Evolutionary conservation across 2,329 filamentous ascomycete species (phyloP).

Genomic region (Scorias spongiosa): DNA sequence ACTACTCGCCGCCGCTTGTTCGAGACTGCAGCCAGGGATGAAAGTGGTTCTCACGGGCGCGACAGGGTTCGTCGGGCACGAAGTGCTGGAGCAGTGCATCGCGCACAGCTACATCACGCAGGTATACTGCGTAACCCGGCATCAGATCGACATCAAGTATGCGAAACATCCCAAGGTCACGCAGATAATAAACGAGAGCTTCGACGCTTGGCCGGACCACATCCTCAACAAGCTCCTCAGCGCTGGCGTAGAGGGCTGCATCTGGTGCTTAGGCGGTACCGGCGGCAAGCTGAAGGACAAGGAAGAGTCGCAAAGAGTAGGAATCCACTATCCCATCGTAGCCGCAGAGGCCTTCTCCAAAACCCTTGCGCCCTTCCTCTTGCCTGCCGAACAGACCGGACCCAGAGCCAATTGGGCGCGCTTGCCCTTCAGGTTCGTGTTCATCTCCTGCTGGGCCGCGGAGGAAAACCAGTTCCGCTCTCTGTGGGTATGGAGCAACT

Average conservation of each 20-base stretch:
- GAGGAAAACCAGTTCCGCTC: conserved; percentile 25
- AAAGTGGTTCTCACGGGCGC: conserved; percentile 44
- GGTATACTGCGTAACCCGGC: conserved; percentile 20
- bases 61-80: conserved; percentile 43
- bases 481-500: conserved; percentile 22
- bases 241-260: conserved; percentile 29
- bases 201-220: conserved; percentile 34
- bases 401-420: neutral
- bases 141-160: conserved; percentile 12
- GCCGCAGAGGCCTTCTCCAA: conserved; percentile 19
- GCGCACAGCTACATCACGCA: conserved; percentile 32
- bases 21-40: conserved; percentile 24
- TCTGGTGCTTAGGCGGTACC: conserved; percentile 24
- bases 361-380: conserved; percentile 11
- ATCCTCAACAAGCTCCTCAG: conserved; percentile 24
- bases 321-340: conserved; percentile 17
- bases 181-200: conserved; percentile 31
- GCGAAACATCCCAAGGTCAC: conserved; percentile 19
- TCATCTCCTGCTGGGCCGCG: conserved; percentile 23
- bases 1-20: no score
- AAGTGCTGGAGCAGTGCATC: conserved; percentile 39
- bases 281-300: conserved; percentile 11
- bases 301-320: conserved; percentile 17
- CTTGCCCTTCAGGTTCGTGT: conserved; percentile 28
- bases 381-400: conserved; percentile 7